Evolutionary conservation across 2,329 filamentous ascomycete species (phyloP), one percentile per base, ranked within the genome.

Genomic region (Fusarium succisae): DNA sequence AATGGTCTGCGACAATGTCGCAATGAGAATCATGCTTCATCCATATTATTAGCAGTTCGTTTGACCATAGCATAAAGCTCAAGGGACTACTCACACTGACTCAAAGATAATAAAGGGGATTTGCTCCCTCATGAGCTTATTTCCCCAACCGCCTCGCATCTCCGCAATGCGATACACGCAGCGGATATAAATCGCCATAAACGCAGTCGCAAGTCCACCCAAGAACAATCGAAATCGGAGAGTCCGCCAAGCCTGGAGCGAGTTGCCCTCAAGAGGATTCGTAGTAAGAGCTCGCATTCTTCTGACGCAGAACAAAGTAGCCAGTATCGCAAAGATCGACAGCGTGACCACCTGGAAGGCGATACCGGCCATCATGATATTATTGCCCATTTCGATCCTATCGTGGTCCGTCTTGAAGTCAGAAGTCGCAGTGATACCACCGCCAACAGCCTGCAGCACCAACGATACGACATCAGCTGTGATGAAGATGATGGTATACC

Each of bases 111-210:
- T 63, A 2, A 69, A 69, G 1, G 66, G 64, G 1, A 69, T 43
- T 24, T 69, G 11, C 7, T 69, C 66, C 12, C 41, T 69, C 66
- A 69, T 69, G 3, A 69, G 0, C 2, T 55, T 24, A 4, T 55
- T 69, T 0, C 66, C 66, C 66, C 66, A 69, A 1, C 66, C 66
- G 1, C 56, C 64, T 4, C 48, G 26, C 66, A 69, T 69, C 24
- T 69, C 66, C 3, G 66, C 66, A 17, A 69, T 69, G 8, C 66
- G 66, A 17, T 69, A 69, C 5, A 69, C 66, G 9, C 66, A 69
- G 1, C 66, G 66, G 8, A 69, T 56, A 20, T 69, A 69, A 7
- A 69, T 69, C 4, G 56, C 37, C 11, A 69, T 2, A n/a, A 69
- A 69, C 2, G 64, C 56, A 8, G 43, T 50, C 14, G 15, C 28